Evolutionary conservation across 2,329 filamentous ascomycete genomes (phyloP), one percentile per base, ranked within the genome.

Genomic region (Paracoccidioides lutzii): DNA sequence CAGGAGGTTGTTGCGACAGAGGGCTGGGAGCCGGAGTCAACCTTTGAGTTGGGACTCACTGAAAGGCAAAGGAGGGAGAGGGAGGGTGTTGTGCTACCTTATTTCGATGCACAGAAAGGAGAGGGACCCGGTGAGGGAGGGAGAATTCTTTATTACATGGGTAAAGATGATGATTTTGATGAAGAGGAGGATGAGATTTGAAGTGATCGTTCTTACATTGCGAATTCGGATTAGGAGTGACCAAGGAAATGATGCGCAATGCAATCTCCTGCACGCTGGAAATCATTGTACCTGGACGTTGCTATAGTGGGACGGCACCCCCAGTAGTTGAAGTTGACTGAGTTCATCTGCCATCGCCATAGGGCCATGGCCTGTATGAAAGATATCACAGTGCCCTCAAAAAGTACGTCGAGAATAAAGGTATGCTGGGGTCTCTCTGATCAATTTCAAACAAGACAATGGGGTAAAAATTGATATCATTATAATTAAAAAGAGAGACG

Each of bases 121-220:
- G 70, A 75, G 57, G 81, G 79, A 4, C 75, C 81, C 0, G 90
- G 90, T 0, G 89, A 95, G 64, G 91, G 93, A 4, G 93, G 93
- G 0, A 80, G 91, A 58, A 98, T 98, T 61, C 67, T 98, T 65
- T 98, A 98, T 69, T 91, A 97, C 63, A 95, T 97, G 87, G 91
- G 90, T 1, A 81, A 83, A 59, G 93, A 97, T 73, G 93, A 98
- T 71, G 90, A 97, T 68, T 97, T 96, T 73, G 90, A 95, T 63
- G 90, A 95, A 57, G 90, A 95, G 66, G 90, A 96, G 65, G 90
- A 96, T 72, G 90, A 96, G 72, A 90, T 91, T 61, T 90, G 68
- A 71, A 30, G 54, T 45, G 38, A 28, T 41, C 30, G 5, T 38
- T 22, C 28, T 51, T 14, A 51, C 38, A 42, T 42, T 15, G 32